phyloP scores from a whole-genome alignment of 2,329 filamentous ascomycete species.

The Aspergillus japonicus region DNA sequence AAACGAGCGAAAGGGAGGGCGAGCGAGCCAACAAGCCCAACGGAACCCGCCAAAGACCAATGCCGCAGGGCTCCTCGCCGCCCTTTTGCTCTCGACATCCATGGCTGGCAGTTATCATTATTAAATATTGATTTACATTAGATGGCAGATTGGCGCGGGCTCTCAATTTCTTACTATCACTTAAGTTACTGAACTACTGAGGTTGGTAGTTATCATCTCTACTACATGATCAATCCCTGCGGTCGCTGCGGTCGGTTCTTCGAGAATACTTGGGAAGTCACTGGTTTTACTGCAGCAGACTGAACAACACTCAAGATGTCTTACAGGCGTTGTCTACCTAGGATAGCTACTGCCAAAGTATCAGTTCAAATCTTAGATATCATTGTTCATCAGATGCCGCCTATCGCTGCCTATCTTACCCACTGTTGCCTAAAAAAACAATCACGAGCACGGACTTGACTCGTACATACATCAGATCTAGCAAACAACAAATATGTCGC shows the following conservation, averaged over 20 bases:
- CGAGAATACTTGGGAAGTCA: background rate
- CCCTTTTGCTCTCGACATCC: background rate
- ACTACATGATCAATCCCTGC: background rate
- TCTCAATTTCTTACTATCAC: too few species aligned
- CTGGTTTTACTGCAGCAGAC: too few species aligned
- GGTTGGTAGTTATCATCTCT: background rate
- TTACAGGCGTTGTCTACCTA: too few species aligned
- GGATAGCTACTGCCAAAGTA: too few species aligned
- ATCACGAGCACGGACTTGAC: background rate
- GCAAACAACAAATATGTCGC: background rate
- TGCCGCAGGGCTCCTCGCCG: constrained; percentile 15
- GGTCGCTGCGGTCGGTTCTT: background rate
- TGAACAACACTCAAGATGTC: too few species aligned
- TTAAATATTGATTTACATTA: background rate
- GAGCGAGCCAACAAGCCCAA: constrained; percentile 8
- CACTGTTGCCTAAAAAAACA: background rate
- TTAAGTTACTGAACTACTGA: background rate
- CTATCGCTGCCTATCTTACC: background rate
- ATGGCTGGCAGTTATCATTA: background rate
- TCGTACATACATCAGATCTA: background rate
- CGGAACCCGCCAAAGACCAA: constrained; percentile 26
- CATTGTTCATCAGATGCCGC: background rate
- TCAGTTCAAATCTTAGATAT: background rate
- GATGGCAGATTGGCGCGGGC: too few species aligned
- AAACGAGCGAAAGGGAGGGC: constrained; percentile 1